These are phyloP conservation scores for Nitzschia sp. DNA, from an alignment of 108 stramenopile genomes.

Conservation along the genomic window DNA sequence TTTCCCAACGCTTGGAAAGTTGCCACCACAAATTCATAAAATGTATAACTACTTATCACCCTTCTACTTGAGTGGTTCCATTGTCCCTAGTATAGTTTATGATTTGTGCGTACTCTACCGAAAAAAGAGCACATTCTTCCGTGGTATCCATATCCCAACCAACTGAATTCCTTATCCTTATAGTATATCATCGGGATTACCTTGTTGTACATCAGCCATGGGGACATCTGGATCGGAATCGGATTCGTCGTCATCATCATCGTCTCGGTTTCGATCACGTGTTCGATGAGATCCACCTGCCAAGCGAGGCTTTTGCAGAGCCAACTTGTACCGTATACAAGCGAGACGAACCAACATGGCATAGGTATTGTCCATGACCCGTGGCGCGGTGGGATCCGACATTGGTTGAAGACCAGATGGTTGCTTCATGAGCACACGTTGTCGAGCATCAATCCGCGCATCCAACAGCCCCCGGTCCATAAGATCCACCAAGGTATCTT, in stretches of 20 bases:
- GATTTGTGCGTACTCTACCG: too few species aligned
- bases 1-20: constrained; percentile 43
- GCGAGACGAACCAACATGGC: constrained; percentile 56
- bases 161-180: constrained; percentile 9
- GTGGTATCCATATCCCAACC: not conserved
- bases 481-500: constrained; percentile 35
- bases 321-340: constrained; percentile 44
- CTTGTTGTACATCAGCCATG: constrained; percentile 31
- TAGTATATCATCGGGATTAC: constrained; percentile 54
- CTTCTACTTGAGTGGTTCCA: not conserved
- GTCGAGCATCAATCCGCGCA: constrained; percentile 19
- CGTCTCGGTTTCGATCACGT: constrained; percentile 16
- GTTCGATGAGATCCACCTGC: not conserved
- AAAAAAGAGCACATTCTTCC: too few species aligned
- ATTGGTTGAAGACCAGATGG: constrained; percentile 1
- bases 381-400: constrained; percentile 24
- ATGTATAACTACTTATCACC: not conserved
- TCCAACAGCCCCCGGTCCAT: constrained; percentile 31
- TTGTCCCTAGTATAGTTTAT: not conserved
- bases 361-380: constrained; percentile 45
- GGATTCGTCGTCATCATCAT: constrained; percentile 24
- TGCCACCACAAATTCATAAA: not conserved
- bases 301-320: constrained; percentile 1
- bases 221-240: constrained; percentile 24
- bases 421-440: constrained; percentile 4